A percentile compares a stretch with the other conserved stretches of the same genome.
phyloP scores from a whole-genome alignment of 1,139 yeast species.

The Diutina sp. region DNA sequence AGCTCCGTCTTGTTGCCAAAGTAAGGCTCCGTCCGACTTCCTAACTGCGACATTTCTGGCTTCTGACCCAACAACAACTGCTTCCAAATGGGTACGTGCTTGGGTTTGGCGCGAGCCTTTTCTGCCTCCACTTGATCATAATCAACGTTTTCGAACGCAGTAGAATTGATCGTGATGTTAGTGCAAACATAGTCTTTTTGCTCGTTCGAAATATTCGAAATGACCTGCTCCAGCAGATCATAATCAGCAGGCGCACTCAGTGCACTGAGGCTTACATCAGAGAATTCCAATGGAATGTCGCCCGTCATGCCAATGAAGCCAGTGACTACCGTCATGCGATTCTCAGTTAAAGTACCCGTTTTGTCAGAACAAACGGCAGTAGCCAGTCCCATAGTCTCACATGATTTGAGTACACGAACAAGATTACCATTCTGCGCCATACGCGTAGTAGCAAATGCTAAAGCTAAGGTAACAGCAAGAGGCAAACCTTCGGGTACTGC shows the following conservation, averaged over 20 bases:
- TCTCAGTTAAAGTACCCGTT: slow-evolving; percentile 93
- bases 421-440: slow-evolving; percentile 95
- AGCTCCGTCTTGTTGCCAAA: slow-evolving; percentile 93
- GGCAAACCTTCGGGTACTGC: slow-evolving; percentile 99
- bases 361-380: slow-evolving; percentile 95
- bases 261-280: slow-evolving; percentile 14
- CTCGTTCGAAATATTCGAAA: not conserved
- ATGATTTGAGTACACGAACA: slow-evolving; percentile 84
- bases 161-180: slow-evolving; percentile 68
- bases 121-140: slow-evolving; percentile 24
- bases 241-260: slow-evolving; percentile 12
- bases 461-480: slow-evolving; percentile 86
- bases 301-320: slow-evolving; percentile 33
- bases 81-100: slow-evolving; percentile 12
- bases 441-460: slow-evolving; percentile 95
- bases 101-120: slow-evolving; percentile 18
- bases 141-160: slow-evolving; percentile 68
- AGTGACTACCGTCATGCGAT: slow-evolving; percentile 77
- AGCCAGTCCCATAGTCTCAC: slow-evolving; percentile 99
- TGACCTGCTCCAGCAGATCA: slow-evolving; percentile 10
- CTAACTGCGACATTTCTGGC: slow-evolving; percentile 11
- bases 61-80: slow-evolving; percentile 7
- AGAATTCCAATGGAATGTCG: slow-evolving; percentile 18
- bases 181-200: slow-evolving; percentile 28
- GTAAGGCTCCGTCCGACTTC: slow-evolving; percentile 39